Conservation (phyloP, 1,139 yeast genomes). For the Lodderomyces elongisporus region DNA sequence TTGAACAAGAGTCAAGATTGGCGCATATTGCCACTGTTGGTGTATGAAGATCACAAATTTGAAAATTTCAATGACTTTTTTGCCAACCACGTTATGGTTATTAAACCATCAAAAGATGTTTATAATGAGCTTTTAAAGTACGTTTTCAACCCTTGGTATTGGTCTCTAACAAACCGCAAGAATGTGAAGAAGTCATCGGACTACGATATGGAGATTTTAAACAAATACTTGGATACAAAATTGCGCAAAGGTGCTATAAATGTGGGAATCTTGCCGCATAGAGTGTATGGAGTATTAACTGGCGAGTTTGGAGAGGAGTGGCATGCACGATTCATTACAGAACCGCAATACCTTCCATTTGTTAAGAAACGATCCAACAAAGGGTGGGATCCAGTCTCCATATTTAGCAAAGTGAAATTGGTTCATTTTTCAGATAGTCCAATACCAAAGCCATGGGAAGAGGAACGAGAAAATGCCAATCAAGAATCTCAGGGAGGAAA, state of each 20-base stretch:
- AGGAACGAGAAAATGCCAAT: slow-evolving; percentile 27
- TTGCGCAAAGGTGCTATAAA: slow-evolving; percentile 19
- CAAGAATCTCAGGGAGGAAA: slow-evolving; percentile 12
- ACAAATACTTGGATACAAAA: slow-evolving; percentile 27
- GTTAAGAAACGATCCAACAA: slow-evolving; percentile 16
- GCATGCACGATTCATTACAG: slow-evolving; percentile 23
- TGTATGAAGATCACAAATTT: slow-evolving; percentile 27
- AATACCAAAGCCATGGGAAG: slow-evolving; percentile 46
- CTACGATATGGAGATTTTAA: slow-evolving; percentile 50
- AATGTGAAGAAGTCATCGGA: slow-evolving; percentile 23
- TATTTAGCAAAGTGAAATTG: slow-evolving; percentile 20
- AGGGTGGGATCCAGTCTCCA: slow-evolving; percentile 26
- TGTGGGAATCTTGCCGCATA: slow-evolving; percentile 41
- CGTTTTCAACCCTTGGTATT: slow-evolving; percentile 28
- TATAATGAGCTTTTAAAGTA: slow-evolving; percentile 28
- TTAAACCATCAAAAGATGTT: slow-evolving; percentile 30
- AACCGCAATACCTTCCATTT: slow-evolving; percentile 33
- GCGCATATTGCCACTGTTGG: slow-evolving; percentile 17
- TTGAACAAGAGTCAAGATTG: slow-evolving; percentile 9
- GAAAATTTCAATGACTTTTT: slow-evolving; percentile 28
- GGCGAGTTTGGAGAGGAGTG: slow-evolving; percentile 41
- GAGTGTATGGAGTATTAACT: slow-evolving; percentile 42
- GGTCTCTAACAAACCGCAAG: slow-evolving; percentile 22
- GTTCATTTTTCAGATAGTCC: slow-evolving; percentile 44
- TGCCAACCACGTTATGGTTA: slow-evolving; percentile 43